Evolutionary conservation across 257 asterid genomes (phyloP), one percentile per base, ranked within the genome.

Genomic region (Cinchona pubescens): DNA sequence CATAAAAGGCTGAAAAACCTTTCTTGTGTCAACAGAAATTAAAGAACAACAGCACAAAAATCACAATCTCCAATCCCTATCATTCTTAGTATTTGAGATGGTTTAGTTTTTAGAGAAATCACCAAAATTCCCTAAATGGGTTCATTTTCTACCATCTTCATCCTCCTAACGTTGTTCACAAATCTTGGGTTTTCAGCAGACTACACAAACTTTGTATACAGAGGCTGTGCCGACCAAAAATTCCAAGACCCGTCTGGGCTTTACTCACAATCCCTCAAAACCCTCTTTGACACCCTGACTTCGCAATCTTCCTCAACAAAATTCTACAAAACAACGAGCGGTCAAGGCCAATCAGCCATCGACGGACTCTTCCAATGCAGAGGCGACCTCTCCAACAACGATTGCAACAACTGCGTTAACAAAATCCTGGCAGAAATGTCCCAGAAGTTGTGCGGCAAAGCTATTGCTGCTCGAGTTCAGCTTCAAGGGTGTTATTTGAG

Each of bases 211-310:
- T 71, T 90, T 29, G 89, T 90, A 0, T 94, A 83, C 89, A 92
- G 87, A 88, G 98, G 97, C 82, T 94, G 98, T 81, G 94, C 97
- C 1, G 85, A 88, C 81, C 90, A 89, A 43, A 86, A 87, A 29
- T 86, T 89, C 83, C 92, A 78, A 38, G 84, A 86, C 74, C 82
- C 80, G 60, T 60, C 83, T 72, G 88, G 85, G 14, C n/a, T 66
- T 23, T 88, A 79, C 87, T 69, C 83, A 5, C 87, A 78, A 72
- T 75, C 86, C 2, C 91, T 90, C 53, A 34, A 75, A 21, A 80
- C 48, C 40, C 89, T 94, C n/a, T 67, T 86, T 40, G 82, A 71
- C 64, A 62, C 80, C 56, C 66, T 94, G 18, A 63, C 76, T 68
- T 71, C 98, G 75, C 91, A 83, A 73, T 89, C 98, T 40, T 82